Conservation (phyloP, 2,329 filamentous ascomycete species). For the Monosporascus sp. region DNA sequence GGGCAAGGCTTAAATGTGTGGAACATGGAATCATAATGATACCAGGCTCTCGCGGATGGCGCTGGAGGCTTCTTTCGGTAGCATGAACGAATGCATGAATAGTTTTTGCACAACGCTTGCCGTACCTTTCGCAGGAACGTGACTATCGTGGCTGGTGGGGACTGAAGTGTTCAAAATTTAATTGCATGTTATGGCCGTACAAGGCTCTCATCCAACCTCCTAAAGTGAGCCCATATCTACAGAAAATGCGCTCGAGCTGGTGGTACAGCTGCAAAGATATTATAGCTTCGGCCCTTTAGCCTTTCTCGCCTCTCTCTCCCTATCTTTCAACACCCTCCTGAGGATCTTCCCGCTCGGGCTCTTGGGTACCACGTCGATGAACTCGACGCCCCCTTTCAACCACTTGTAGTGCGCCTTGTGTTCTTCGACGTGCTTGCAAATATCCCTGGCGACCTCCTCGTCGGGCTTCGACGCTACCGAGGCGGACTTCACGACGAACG, state of each 20-base stretch:
- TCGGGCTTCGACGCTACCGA: conserved; percentile 24
- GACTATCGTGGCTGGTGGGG: too few relatives aligned
- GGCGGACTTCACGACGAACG: conserved; percentile 57
- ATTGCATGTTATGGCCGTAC: too few relatives aligned
- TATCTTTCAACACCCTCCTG: conserved; percentile 57
- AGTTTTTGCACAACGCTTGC: background rate
- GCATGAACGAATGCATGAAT: conserved; percentile 4
- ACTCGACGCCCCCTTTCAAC: conserved; percentile 48
- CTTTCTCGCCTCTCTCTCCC: conserved; percentile 59
- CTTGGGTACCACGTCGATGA: conserved; percentile 57
- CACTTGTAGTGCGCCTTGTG: conserved; percentile 57
- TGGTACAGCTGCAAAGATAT: conserved; percentile 1
- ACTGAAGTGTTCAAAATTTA: too few relatives aligned
- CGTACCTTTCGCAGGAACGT: too few relatives aligned
- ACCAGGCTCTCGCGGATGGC: background rate
- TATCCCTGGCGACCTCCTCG: conserved; percentile 37
- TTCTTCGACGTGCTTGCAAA: conserved; percentile 48
- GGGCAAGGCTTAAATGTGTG: conserved; percentile 37
- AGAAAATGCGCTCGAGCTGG: too few relatives aligned
- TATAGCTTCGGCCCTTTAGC: conserved; percentile 58
- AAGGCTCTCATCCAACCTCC: too few relatives aligned
- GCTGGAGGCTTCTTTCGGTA: background rate
- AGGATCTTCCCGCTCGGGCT: conserved; percentile 62
- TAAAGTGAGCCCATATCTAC: too few relatives aligned
- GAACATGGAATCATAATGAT: background rate